Evolutionary conservation across 2,329 filamentous ascomycete species (phyloP).

Genomic region (Parafenestella ontariensis): DNA sequence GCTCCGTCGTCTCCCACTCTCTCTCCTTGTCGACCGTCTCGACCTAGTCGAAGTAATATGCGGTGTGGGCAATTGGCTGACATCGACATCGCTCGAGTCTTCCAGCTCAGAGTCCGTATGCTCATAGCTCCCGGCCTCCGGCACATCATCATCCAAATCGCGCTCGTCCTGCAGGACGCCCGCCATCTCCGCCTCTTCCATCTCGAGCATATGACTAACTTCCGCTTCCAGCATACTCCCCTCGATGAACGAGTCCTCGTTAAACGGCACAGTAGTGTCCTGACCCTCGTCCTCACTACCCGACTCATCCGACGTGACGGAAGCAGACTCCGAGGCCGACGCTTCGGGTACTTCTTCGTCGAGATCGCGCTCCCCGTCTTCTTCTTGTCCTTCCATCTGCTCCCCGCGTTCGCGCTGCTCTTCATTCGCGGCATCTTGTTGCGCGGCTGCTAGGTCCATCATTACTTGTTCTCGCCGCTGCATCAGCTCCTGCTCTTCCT

Average conservation of each 20-base stretch:
- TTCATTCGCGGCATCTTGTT: conserved; percentile 55
- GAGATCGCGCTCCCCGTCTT: conserved; percentile 46
- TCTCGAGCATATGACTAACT: conserved; percentile 48
- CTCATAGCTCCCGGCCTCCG: conserved; percentile 61
- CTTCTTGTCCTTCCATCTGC: conserved; percentile 44
- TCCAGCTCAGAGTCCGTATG: conserved; percentile 62
- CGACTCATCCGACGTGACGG: conserved; percentile 45
- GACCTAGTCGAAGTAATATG: conserved; percentile 28
- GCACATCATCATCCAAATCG: conserved; percentile 59
- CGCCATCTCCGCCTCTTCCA: conserved; percentile 57
- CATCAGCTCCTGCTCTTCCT: conserved; percentile 82
- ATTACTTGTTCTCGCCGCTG: conserved; percentile 73
- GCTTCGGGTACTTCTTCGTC: conserved; percentile 51
- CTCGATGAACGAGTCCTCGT: conserved; percentile 57
- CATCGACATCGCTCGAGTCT: conserved; percentile 43
- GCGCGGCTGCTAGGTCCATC: conserved; percentile 71
- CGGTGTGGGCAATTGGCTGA: conserved; percentile 13
- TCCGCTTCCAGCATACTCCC: conserved; percentile 51
- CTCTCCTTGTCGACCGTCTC: conserved; percentile 23
- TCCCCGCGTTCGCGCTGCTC: conserved; percentile 53
- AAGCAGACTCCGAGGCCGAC: conserved; percentile 35
- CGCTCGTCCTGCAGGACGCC: conserved; percentile 57
- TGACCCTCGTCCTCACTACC: conserved; percentile 31
- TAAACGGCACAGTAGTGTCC: conserved; percentile 54
- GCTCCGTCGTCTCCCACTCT: neutral